Percentiles rank a stretch among this genome's conserved stretches.
These are phyloP conservation scores for Coprinopsis cinerea DNA, from an alignment of 768 basidiomycete genomes.

Conservation along the genomic window DNA sequence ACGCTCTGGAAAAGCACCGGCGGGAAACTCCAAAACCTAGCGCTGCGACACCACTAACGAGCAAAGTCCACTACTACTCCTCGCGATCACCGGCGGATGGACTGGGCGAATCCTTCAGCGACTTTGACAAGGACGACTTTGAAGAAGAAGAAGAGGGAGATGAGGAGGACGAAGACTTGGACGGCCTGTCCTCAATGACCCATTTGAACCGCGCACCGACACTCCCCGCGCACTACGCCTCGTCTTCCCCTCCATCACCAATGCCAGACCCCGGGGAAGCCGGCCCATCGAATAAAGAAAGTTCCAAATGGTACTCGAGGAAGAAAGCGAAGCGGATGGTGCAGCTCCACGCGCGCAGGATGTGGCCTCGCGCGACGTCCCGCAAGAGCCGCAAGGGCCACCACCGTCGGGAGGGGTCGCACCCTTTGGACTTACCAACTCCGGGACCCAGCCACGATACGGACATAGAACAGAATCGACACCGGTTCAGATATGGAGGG, in stretches of 20 bases:
- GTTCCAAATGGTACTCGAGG: background rate
- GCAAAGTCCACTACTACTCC: conserved; percentile 6
- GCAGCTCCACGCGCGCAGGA: background rate
- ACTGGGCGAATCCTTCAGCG: background rate
- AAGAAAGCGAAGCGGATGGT: background rate
- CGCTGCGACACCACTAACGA: background rate
- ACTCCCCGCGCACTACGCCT: no score
- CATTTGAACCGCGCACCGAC: background rate
- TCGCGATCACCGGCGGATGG: background rate
- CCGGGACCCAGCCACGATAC: no score
- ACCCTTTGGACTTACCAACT: no score
- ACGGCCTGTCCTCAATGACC: background rate
- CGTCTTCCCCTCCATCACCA: background rate
- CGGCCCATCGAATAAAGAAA: background rate
- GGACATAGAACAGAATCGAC: no score
- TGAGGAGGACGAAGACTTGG: background rate
- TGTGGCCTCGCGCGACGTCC: background rate
- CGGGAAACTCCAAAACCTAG: background rate
- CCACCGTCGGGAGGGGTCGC: no score
- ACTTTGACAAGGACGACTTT: background rate
- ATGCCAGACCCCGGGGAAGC: background rate
- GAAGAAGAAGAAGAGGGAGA: background rate
- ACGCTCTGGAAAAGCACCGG: conserved; percentile 4
- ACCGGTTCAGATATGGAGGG: background rate
- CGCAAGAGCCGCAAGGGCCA: background rate